phyloP scores from a whole-genome alignment of 1,139 yeast species.

The Scheffersomyces illinoinensis region DNA sequence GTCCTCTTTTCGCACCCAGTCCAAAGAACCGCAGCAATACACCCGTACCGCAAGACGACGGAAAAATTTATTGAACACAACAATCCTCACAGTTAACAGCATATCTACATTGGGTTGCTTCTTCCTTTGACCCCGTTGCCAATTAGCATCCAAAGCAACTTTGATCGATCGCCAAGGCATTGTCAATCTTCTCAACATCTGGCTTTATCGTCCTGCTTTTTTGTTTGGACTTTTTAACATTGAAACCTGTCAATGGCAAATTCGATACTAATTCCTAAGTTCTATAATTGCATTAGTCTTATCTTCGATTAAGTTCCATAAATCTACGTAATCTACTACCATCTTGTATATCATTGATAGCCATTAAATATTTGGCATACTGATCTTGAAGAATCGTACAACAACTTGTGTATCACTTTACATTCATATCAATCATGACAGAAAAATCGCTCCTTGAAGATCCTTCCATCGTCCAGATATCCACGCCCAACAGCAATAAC shows the following conservation, averaged over 20 bases:
- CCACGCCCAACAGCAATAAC: constrained; percentile 11
- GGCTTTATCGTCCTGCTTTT: background rate
- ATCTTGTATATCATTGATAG: background rate
- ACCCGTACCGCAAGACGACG: background rate
- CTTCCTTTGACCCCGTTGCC: background rate
- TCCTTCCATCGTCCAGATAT: constrained; percentile 32
- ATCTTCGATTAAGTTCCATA: background rate
- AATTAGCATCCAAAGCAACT: background rate
- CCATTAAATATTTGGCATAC: background rate
- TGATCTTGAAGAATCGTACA: background rate
- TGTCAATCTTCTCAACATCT: background rate
- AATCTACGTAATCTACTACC: background rate
- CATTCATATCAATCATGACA: constrained; percentile 7
- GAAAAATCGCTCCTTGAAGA: constrained; percentile 24
- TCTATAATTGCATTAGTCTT: background rate
- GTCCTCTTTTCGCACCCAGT: background rate
- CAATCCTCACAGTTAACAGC: background rate
- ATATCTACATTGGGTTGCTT: background rate
- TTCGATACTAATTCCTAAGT: background rate
- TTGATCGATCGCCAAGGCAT: background rate
- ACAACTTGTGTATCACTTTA: background rate
- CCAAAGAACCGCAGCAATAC: background rate
- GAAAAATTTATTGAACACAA: background rate
- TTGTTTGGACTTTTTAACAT: background rate
- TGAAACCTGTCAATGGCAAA: background rate